These are phyloP conservation scores for Phytophthora macrochlamydospora DNA, from an alignment of 352 stramenopile genomes.

Conservation along the genomic window DNA sequence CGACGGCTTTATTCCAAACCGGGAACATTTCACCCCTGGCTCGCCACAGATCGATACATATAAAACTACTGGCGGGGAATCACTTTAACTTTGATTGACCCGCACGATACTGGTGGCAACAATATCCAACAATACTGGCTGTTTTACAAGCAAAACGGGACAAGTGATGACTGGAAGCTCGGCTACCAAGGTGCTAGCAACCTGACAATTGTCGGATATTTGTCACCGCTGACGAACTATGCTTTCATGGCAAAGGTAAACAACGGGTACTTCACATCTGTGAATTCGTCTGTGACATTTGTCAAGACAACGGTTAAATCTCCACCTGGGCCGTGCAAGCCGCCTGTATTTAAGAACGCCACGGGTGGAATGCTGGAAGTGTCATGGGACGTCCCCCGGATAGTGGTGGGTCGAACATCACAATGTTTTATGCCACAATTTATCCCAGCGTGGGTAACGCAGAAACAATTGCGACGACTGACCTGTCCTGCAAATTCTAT, in stretches of 20 bases:
- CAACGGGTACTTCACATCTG: constrained; percentile 52
- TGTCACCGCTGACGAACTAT: constrained; percentile 41
- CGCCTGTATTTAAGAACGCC: constrained; percentile 13
- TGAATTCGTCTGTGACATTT: constrained; percentile 40
- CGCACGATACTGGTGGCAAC: constrained; percentile 51
- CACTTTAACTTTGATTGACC: constrained; percentile 46
- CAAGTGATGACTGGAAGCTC: constrained; percentile 37
- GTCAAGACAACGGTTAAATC: constrained; percentile 48
- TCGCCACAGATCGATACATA: constrained; percentile 26
- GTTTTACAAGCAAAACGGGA: constrained; percentile 37
- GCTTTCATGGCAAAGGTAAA: constrained; percentile 43
- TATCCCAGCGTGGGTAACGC: constrained; percentile 38
- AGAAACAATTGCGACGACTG: constrained; percentile 14
- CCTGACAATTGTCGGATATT: constrained; percentile 35
- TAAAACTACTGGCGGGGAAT: constrained; percentile 55
- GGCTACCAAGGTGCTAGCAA: constrained; percentile 30
- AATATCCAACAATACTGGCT: constrained; percentile 44
- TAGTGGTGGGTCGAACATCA: constrained; percentile 41
- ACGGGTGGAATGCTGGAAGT: constrained; percentile 60
- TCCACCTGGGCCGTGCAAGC: constrained; percentile 47
- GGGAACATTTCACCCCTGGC: constrained; percentile 31
- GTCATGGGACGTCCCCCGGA: constrained; percentile 45
- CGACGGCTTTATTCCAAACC: constrained; percentile 28
- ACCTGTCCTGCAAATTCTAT: constrained; percentile 46
- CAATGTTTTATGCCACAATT: constrained; percentile 36